Conservation (phyloP, 352 stramenopile species). For the Phytophthora pluvialis region DNA sequence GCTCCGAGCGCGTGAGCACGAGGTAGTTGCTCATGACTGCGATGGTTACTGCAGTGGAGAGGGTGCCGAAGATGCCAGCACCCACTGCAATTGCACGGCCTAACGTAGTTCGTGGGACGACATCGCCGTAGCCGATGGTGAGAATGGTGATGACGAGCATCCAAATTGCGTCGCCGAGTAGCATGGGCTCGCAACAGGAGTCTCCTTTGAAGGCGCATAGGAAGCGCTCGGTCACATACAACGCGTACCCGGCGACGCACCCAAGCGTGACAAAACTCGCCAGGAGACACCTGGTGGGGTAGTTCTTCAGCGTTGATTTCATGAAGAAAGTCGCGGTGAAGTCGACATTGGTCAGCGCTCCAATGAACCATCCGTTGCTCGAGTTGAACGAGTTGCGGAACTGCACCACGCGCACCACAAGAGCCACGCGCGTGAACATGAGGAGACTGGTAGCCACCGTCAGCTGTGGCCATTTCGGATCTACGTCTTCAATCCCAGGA, state of each 20-base stretch:
- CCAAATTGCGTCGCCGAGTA: constrained; percentile 62
- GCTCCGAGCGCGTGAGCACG: constrained; percentile 74
- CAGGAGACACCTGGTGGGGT: constrained; percentile 58
- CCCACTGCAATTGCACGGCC: constrained; percentile 60
- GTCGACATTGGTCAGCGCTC: constrained; percentile 78
- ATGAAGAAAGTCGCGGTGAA: constrained; percentile 77
- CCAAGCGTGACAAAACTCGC: constrained; percentile 50
- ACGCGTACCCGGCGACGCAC: constrained; percentile 54
- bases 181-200: constrained; percentile 65
- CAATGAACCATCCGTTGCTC: constrained; percentile 85
- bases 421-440: constrained; percentile 65
- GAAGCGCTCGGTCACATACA: constrained; percentile 78
- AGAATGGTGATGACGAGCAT: constrained; percentile 75
- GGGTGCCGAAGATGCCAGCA: constrained; percentile 57
- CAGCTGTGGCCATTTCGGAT: constrained; percentile 67
- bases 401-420: constrained; percentile 64
- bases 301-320: constrained; percentile 79
- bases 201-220: constrained; percentile 63
- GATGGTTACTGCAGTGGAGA: constrained; percentile 76
- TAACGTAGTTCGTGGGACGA: constrained; percentile 57
- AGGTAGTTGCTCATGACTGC: constrained; percentile 80
- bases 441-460: constrained; percentile 59
- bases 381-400: constrained; percentile 80
- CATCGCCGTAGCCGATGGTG: constrained; percentile 76
- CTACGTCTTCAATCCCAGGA: constrained; percentile 66